These are phyloP conservation scores for Dryas octopetala DNA, from an alignment of 306 rosid genomes.

Conservation along the genomic window DNA sequence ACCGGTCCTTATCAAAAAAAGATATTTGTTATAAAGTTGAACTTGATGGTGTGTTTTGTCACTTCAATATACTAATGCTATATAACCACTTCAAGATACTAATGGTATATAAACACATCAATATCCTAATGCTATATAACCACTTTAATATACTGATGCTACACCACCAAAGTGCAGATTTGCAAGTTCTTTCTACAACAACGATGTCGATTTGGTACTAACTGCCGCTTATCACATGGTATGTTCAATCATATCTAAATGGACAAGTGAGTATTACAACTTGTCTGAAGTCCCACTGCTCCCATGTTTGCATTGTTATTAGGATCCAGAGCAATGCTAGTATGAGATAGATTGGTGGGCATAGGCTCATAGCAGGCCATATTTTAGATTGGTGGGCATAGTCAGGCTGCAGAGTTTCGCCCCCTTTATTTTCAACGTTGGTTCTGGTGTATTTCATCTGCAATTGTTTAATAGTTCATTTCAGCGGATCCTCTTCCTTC, in stretches of 20 bases:
- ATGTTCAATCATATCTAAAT: slow-evolving; percentile 44
- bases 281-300: slow-evolving; percentile 17
- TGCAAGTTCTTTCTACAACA: slow-evolving; percentile 96
- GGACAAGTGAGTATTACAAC: slow-evolving; percentile 24
- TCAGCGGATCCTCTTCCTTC: not conserved
- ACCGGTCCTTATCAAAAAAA: too few relatives aligned
- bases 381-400: not conserved
- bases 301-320: slow-evolving; percentile 13
- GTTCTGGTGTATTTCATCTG: not conserved
- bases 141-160: slow-evolving; percentile 54
- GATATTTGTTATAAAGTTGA: not conserved
- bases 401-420: not conserved
- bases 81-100: slow-evolving; percentile 49
- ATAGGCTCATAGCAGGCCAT: not conserved
- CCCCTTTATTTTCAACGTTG: not conserved
- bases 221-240: slow-evolving; percentile 98
- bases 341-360: slow-evolving; percentile 27
- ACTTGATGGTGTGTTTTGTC: not conserved
- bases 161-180: slow-evolving; percentile 83
- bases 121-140: slow-evolving; percentile 22
- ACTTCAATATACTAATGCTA: slow-evolving; percentile 1
- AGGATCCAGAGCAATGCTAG: slow-evolving; percentile 9
- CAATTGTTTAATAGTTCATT: not conserved
- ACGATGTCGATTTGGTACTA: slow-evolving; percentile 87
- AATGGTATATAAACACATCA: slow-evolving; percentile 23